Evolutionary conservation across 2,329 filamentous ascomycete species (phyloP), one percentile per base, ranked within the genome.

Genomic region (Tolypocladium ophioglossoides): DNA sequence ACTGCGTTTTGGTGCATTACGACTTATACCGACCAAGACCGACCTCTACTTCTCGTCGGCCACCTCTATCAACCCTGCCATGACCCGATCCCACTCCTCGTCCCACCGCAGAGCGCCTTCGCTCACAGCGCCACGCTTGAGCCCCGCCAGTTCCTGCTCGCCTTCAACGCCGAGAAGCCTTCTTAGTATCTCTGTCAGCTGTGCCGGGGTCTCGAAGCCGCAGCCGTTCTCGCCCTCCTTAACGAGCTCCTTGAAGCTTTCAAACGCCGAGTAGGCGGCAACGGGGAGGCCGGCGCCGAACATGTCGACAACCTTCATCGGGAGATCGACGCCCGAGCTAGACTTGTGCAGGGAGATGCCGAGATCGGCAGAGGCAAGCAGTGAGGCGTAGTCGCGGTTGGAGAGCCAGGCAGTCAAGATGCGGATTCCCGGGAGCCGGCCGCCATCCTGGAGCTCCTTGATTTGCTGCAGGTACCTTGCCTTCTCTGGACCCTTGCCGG

Each of bases 231-330:
- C 76, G 0, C 88, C 87, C 63, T 97, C 91, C 52, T 80, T 86
- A 30, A 99, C 88, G n/a, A 99, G 74, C 72, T 99, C 94, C 2
- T 82, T 76, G 78, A 95, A 96, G 58, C 91, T 92, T 66, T 91
- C 85, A 65, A 95, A 99, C 2, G 80, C 79, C 30, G 82, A 82
- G 78, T 94, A 97, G 4, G 91, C 92, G 0, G 86, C 85, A 0
- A 99, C 94, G 0, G 94, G 94, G 32, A 99, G 74, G 0, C 92
- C 94, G 0, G 91, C 87, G 2, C 94, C 94, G 68, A 99, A 97
- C 91, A 99, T 96, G 68, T 99, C 94, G 16, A 99, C 91, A 1
- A 99, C 91, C 72, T 99, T 99, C 94, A 99, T 99, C 0, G 94
- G 94, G 22, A 99, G 75, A 70, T 99, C 94, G 0, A 99, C 91